Conservation (phyloP, 2,329 filamentous ascomycete species). For the Cytospora piceae region DNA sequence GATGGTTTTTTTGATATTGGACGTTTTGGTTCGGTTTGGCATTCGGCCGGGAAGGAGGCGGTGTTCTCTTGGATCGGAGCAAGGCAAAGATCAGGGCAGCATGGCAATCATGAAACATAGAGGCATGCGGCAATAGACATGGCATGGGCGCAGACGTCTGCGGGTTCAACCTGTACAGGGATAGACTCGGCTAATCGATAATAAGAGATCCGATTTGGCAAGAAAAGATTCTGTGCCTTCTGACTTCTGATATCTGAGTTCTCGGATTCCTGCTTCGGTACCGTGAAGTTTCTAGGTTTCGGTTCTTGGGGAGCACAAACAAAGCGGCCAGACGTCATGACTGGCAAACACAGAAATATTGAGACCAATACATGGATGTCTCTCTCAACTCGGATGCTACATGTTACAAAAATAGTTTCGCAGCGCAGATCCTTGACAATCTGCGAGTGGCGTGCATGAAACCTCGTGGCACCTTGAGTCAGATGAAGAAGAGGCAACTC, state of each 20-base stretch:
- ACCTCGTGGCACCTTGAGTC: too few relatives aligned
- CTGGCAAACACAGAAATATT: too few relatives aligned
- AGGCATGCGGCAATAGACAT: not conserved
- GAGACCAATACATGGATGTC: too few relatives aligned
- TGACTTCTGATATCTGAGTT: not conserved
- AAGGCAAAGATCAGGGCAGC: not conserved
- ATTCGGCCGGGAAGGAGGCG: not conserved
- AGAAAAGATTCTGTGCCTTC: not conserved
- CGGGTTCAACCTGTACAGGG: not conserved
- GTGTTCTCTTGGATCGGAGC: conserved; percentile 1
- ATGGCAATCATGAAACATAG: not conserved
- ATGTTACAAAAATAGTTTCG: too few relatives aligned
- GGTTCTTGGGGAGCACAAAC: too few relatives aligned
- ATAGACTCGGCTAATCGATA: conserved; percentile 5
- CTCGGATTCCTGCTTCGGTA: too few relatives aligned
- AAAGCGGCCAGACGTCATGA: too few relatives aligned
- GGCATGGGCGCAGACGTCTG: not conserved
- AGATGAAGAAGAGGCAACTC: too few relatives aligned
- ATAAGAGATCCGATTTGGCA: not conserved
- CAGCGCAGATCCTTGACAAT: too few relatives aligned
- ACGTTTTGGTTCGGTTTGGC: not conserved
- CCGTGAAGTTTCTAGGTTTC: too few relatives aligned
- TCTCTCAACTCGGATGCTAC: too few relatives aligned
- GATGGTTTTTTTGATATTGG: not conserved
- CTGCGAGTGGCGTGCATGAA: too few relatives aligned